Base-by-base conservation (phyloP, 176 grass and related monocot genomes). In the Zea luxurians region DNA sequence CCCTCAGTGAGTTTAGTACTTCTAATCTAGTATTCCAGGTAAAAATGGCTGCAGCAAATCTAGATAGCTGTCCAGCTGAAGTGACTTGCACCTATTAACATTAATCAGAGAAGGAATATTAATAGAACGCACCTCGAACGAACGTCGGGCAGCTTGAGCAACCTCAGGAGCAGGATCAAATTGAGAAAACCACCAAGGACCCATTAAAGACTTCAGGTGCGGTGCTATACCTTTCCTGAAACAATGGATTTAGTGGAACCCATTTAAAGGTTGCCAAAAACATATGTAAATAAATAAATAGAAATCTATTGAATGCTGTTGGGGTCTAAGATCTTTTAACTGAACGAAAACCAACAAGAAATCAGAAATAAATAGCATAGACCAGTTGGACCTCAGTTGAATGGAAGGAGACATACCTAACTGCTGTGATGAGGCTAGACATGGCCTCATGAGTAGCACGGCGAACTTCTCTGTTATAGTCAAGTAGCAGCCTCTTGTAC, bases 101-200 rank as follows among this genome's bases (percentile, higher is more conserved):
- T 46, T 41, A 70, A 61, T 44, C 20, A 53, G 42, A 61, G 79
- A 78, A 61, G 34, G 72, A 69, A 83, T 69, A 6, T 55, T 70
- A 18, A 66, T 64, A 81, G 60, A 70, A 73, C 61, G 15, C 54
- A 97, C 94, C 94, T 97, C 94, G 16, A 97, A 97, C 58, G 94
- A 97, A 40, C 52, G 82, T 9, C 89, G 92, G 54, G 85, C 94
- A 82, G 91, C 89, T 84, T 92, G 91, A 79, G 95, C 93, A 81
- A 97, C 91, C 82, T 97, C 95, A 66, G 87, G 48, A 83, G 81
- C 81, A 73, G 95, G 91, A 80, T 97, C 95, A 84, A 97, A 97
- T 78, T 97, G 91, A 88, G 95, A 97, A 88, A 87, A 92, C 95
- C 95, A 97, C 95, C 95, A 97, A 61, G 95, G 89, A 43, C 95